These are phyloP conservation scores for Oryza meridionalis DNA, from an alignment of 176 grass and related monocot species.

Conservation along the genomic window DNA sequence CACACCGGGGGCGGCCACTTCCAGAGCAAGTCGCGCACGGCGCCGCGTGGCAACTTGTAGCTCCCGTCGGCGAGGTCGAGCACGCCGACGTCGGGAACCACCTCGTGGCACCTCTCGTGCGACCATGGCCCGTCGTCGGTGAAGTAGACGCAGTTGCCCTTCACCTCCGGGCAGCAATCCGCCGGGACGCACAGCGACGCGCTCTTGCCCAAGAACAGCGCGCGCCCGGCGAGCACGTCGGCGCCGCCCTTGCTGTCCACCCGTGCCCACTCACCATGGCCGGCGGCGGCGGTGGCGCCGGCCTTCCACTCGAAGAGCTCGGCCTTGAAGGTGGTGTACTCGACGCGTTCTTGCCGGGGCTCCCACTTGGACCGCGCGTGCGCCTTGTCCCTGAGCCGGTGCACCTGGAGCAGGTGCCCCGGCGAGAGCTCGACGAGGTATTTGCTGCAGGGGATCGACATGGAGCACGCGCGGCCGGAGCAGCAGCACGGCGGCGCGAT, in stretches of 20 bases:
- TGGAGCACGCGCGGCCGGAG: constrained; percentile 15
- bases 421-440: constrained; percentile 70
- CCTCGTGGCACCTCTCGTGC: constrained; percentile 56
- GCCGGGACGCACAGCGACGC: constrained; percentile 41
- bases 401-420: constrained; percentile 50
- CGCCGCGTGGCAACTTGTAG: constrained; percentile 36
- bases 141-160: constrained; percentile 56
- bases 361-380: constrained; percentile 48
- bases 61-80: constrained; percentile 53
- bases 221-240: constrained; percentile 20
- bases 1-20: constrained; percentile 63
- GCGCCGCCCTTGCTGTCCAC: neutral
- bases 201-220: constrained; percentile 65
- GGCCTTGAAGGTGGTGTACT: constrained; percentile 50
- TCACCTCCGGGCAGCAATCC: constrained; percentile 15
- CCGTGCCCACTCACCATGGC: neutral
- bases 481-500: constrained; percentile 43
- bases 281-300: neutral
- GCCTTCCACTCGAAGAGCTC: constrained; percentile 55
- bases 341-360: constrained; percentile 46
- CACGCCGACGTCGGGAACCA: constrained; percentile 63
- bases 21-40: constrained; percentile 42
- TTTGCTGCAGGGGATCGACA: constrained; percentile 36
- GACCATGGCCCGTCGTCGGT: constrained; percentile 63
- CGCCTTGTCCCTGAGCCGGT: constrained; percentile 27